Conservation (phyloP, 768 basidiomycete species). For the Boletus vermiculosoides region DNA sequence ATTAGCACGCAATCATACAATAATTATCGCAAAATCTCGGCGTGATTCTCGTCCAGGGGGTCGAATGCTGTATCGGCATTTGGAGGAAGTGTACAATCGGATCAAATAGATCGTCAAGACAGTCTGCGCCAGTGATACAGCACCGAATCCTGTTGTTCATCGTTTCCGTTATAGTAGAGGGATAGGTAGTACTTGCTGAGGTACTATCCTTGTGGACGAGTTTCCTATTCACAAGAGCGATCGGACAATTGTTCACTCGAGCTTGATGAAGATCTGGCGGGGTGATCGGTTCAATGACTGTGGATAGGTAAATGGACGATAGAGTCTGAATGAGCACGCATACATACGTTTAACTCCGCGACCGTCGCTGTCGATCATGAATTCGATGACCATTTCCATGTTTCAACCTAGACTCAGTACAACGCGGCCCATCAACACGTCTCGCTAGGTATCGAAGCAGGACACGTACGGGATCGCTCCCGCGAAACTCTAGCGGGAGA, state of each 20-base stretch:
- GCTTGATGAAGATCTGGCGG: constrained; percentile 87
- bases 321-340: constrained; percentile 26
- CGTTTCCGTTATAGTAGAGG: not conserved
- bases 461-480: constrained; percentile 73
- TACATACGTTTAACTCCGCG: constrained; percentile 57
- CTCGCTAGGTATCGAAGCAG: not conserved
- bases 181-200: constrained; percentile 40
- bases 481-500: constrained; percentile 88
- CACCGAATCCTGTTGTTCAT: constrained; percentile 51
- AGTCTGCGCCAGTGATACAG: constrained; percentile 70
- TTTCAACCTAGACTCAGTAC: constrained; percentile 66
- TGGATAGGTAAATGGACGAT: not conserved
- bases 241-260: constrained; percentile 89
- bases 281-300: constrained; percentile 75
- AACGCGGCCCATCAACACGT: not conserved
- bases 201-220: constrained; percentile 73
- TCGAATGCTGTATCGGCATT: not conserved
- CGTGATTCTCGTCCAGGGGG: not conserved
- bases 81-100: not conserved
- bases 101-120: constrained; percentile 19
- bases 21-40: not conserved
- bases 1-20: not conserved
- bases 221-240: constrained; percentile 86
- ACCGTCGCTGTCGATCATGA: constrained; percentile 61
- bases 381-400: constrained; percentile 79